A percentile compares a stretch with the other conserved stretches of the same genome.
These are phyloP conservation scores for Neonectria coccinea DNA, from an alignment of 2,329 filamentous ascomycete genomes.

Conservation along the genomic window DNA sequence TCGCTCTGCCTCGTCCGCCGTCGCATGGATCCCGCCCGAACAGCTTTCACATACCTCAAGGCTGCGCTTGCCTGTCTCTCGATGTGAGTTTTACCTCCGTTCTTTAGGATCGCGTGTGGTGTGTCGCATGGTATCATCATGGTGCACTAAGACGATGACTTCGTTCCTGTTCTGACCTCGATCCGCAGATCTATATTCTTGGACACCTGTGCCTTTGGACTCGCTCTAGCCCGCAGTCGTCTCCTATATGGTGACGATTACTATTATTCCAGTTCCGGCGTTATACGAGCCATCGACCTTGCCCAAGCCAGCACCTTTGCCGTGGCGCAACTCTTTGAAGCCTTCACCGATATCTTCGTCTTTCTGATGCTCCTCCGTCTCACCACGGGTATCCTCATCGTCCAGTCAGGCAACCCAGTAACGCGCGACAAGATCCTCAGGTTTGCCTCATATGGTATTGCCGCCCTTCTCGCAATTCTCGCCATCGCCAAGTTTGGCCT, in stretches of 20 bases:
- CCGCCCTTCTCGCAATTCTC: constrained; percentile 31
- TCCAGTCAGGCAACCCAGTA: constrained; percentile 17
- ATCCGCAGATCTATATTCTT: constrained; percentile 38
- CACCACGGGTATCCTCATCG: constrained; percentile 36
- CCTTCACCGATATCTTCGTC: constrained; percentile 34
- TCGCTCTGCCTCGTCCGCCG: constrained; percentile 39
- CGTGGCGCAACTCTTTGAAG: constrained; percentile 18
- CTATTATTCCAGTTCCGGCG: neutral
- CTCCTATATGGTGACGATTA: neutral
- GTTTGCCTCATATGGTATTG: constrained; percentile 28
- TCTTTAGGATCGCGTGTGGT: neutral
- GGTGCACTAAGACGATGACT: neutral
- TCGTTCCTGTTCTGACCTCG: constrained; percentile 2
- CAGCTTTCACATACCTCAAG: constrained; percentile 43
- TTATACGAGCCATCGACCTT: constrained; percentile 13
- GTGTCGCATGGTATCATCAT: neutral
- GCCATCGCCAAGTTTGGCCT: constrained; percentile 36
- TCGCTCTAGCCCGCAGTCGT: constrained; percentile 25
- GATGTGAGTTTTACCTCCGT: constrained; percentile 36
- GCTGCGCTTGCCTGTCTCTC: constrained; percentile 39
- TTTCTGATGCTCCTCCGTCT: constrained; percentile 44
- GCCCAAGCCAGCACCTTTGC: constrained; percentile 21
- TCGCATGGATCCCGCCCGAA: constrained; percentile 40
- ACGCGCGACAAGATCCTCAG: constrained; percentile 32
- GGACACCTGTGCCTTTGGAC: constrained; percentile 25